These are phyloP conservation scores for Starmera dryadoides DNA, from an alignment of 805 yeast genomes.

Conservation along the genomic window DNA sequence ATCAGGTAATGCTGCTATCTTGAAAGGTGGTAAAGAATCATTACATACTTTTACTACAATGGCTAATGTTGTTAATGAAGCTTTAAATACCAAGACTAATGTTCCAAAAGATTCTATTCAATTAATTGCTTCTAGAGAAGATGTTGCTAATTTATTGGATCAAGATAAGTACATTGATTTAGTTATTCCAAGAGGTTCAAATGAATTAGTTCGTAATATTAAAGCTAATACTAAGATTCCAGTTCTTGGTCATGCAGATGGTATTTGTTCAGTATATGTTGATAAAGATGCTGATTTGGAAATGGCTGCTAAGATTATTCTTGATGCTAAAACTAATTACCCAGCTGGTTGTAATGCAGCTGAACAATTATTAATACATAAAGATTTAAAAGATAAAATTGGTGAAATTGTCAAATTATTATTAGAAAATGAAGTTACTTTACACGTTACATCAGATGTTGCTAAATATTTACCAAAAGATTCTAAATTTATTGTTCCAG, in stretches of 20 bases:
- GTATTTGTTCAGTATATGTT: constrained; percentile 84
- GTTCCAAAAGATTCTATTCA: constrained; percentile 83
- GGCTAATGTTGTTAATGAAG: constrained; percentile 60
- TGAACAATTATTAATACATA: constrained; percentile 72
- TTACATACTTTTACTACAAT: constrained; percentile 75
- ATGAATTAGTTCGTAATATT: constrained; percentile 79
- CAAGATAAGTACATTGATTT: constrained; percentile 90
- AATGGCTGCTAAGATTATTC: constrained; percentile 68
- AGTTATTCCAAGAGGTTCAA: constrained; percentile 98
- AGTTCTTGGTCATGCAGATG: constrained; percentile 98
- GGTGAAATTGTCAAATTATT: constrained; percentile 36
- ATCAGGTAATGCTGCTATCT: constrained; percentile 93
- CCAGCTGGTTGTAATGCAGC: constrained; percentile 99
- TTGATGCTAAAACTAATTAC: constrained; percentile 91
- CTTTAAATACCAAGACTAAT: constrained; percentile 48
- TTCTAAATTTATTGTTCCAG: constrained; percentile 31
- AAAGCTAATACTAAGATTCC: constrained; percentile 90
- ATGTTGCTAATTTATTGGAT: constrained; percentile 72
- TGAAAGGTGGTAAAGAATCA: constrained; percentile 97
- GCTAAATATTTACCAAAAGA: constrained; percentile 19
- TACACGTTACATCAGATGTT: constrained; percentile 58
- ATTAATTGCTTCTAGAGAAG: constrained; percentile 81
- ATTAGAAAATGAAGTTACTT: constrained; percentile 58
- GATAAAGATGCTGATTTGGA: constrained; percentile 70
- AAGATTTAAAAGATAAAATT: constrained; percentile 27